A percentile compares a stretch with the other conserved stretches of the same genome.
These are phyloP conservation scores for Crassisporium funariophilum DNA, from an alignment of 768 basidiomycete genomes.

Conservation along the genomic window DNA sequence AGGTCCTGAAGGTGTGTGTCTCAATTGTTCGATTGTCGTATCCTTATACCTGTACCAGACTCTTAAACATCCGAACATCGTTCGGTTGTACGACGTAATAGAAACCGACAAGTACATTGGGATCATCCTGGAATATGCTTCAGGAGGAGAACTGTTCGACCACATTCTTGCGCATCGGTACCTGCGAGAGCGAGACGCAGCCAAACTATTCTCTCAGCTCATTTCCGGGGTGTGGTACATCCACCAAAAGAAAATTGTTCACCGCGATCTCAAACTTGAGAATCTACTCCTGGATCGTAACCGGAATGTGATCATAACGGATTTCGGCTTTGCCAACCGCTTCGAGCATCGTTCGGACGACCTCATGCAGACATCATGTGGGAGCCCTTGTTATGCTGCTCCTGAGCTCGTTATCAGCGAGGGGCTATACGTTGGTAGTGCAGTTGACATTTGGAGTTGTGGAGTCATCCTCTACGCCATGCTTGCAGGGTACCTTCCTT, in stretches of 20 bases:
- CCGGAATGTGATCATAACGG: conserved; percentile 98
- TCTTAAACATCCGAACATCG: conserved; percentile 97
- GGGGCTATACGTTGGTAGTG: conserved; percentile 94
- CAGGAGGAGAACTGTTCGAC: conserved; percentile 98
- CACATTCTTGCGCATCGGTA: conserved; percentile 98
- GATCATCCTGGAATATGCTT: conserved; percentile 98
- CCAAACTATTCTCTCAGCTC: conserved; percentile 96
- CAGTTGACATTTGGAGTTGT: conserved; percentile 97
- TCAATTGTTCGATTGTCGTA: conserved; percentile 7
- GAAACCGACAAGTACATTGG: conserved; percentile 99
- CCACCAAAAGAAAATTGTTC: conserved; percentile 98
- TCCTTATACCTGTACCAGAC: conserved; percentile 50
- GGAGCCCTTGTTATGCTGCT: conserved; percentile 97
- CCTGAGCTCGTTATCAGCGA: conserved; percentile 98
- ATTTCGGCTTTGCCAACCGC: conserved; percentile 98
- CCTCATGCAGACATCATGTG: conserved; percentile 98
- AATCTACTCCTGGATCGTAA: conserved; percentile 96
- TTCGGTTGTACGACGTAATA: conserved; percentile 96
- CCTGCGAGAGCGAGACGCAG: conserved; percentile 91
- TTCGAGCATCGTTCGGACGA: conserved; percentile 93
- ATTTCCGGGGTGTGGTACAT: conserved; percentile 99
- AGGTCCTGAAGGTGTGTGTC: conserved; percentile 83
- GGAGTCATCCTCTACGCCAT: conserved; percentile 97
- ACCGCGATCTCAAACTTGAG: conserved; percentile 98
- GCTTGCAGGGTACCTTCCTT: conserved; percentile 97